These are phyloP conservation scores for thale cress (Arabidopsis thaliana) DNA, from an alignment of 345 rosid genomes.

Conservation along the genomic window TAIR10.1 NC_003076.8:17338001-17338500, in stretches of 20 bases:
- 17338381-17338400: not conserved
- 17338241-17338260: not conserved
- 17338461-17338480: slow-evolving; percentile 13
- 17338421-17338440: not conserved
- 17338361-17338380: not conserved
- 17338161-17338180: not conserved
- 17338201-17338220: not conserved
- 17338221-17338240: not conserved
- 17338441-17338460: not conserved
- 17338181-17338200: not conserved
- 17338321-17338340: not conserved
- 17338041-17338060: not conserved
- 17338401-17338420: not conserved
- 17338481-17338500: slow-evolving; percentile 2
- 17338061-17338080: slow-evolving; percentile 7
- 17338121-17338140: not conserved
- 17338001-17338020: slow-evolving; percentile 32
- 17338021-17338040: not conserved
- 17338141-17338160: not conserved
- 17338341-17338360: not conserved
- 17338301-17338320: not conserved
- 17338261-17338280: not conserved
- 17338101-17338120: not conserved
- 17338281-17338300: not conserved
- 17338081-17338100: slow-evolving; percentile 26